A percentile compares a stretch with the other conserved stretches of the same genome.
Evolutionary conservation across 2,329 filamentous ascomycete species (phyloP).

Genomic region (Penicillium aurantiogriseum): DNA sequence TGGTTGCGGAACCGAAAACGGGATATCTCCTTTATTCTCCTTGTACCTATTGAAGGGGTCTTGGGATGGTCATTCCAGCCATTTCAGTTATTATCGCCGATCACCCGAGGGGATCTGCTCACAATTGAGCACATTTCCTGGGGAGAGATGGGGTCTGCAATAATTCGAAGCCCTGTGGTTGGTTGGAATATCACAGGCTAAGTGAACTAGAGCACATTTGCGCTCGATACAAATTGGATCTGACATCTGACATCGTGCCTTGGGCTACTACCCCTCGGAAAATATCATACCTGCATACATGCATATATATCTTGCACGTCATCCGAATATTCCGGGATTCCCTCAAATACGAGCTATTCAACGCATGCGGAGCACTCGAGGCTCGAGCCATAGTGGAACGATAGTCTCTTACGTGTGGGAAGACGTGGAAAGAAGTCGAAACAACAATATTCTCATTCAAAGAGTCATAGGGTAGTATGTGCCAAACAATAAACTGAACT

Average conservation of each 20-base stretch:
- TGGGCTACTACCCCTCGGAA: not conserved
- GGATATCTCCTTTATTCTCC: not conserved
- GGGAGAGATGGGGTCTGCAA: not conserved
- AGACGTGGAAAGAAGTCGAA: not conserved
- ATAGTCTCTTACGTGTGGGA: not conserved
- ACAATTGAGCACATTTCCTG: conserved; percentile 30
- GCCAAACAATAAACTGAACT: not conserved
- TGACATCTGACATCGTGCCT: not conserved
- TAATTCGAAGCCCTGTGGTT: not conserved
- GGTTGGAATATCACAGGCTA: not conserved
- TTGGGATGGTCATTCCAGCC: not conserved
- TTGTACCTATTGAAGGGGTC: not conserved
- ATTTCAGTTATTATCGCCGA: conserved; percentile 9
- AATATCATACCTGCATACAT: not conserved
- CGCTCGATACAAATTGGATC: not conserved
- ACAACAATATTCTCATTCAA: not conserved
- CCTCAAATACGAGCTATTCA: not conserved
- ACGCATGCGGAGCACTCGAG: conserved; percentile 1
- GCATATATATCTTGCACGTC: not conserved
- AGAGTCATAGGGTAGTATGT: conserved; percentile 9
- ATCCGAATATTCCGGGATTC: not conserved
- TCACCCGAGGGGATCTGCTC: conserved; percentile 21
- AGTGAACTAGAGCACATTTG: conserved; percentile 14
- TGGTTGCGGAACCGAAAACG: conserved; percentile 16
- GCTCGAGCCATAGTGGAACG: not conserved